These are phyloP conservation scores for Rubroboletus satanas DNA, from an alignment of 768 basidiomycete genomes.

Conservation along the genomic window DNA sequence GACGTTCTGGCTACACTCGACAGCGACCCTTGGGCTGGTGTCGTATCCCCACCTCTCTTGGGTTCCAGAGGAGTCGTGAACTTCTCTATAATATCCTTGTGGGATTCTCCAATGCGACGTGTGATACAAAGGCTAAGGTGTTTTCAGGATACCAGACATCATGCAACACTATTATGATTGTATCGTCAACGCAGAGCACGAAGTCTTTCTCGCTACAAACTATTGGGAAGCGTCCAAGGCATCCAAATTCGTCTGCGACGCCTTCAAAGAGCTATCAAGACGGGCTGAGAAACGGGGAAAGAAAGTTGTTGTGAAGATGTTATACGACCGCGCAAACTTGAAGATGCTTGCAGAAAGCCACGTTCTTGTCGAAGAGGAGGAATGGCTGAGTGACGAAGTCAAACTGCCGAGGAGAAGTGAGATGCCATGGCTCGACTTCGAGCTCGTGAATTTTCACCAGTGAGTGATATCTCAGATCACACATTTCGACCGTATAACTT, in stretches of 20 bases:
- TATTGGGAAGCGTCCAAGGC: slow-evolving; percentile 53
- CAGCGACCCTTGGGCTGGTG: slow-evolving; percentile 48
- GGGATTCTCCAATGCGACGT: slow-evolving; percentile 12
- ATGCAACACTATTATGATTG: slow-evolving; percentile 64
- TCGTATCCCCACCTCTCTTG: slow-evolving; percentile 61
- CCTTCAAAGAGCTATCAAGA: slow-evolving; percentile 49
- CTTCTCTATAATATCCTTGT: slow-evolving; percentile 56
- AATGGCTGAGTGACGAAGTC: slow-evolving; percentile 44
- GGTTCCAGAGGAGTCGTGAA: slow-evolving; percentile 62
- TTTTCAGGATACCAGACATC: slow-evolving; percentile 60
- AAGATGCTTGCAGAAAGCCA: slow-evolving; percentile 48
- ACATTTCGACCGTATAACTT: neutral
- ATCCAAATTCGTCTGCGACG: slow-evolving; percentile 47
- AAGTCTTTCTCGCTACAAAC: slow-evolving; percentile 68
- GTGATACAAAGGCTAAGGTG: slow-evolving; percentile 7
- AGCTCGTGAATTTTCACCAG: slow-evolving; percentile 56
- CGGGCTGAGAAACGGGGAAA: slow-evolving; percentile 41
- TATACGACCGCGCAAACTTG: slow-evolving; percentile 65
- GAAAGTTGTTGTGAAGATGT: slow-evolving; percentile 59
- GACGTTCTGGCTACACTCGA: slow-evolving; percentile 60
- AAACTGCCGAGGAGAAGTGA: slow-evolving; percentile 51
- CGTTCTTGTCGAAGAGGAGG: slow-evolving; percentile 41
- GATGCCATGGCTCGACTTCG: slow-evolving; percentile 56
- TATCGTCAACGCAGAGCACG: slow-evolving; percentile 57
- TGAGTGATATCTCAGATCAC: slow-evolving; percentile 6